A percentile compares a stretch with the other conserved stretches of the same genome.
phyloP scores from a whole-genome alignment of 345 rosid species.

The Firmiana major region DNA sequence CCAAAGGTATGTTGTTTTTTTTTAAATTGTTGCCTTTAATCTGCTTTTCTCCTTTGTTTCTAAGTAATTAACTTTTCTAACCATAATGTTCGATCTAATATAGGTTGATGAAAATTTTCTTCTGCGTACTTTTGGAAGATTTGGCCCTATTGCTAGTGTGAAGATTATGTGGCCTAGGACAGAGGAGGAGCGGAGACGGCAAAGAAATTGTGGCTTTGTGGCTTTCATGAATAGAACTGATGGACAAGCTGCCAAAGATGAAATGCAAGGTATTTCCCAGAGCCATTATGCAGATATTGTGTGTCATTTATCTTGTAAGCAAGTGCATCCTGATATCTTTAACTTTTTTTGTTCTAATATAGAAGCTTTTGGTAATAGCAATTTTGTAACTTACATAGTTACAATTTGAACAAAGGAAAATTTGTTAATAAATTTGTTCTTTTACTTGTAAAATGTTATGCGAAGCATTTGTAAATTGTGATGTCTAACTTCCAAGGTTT shows the following conservation, averaged over 20 bases:
- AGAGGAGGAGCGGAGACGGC: slow-evolving; percentile 89
- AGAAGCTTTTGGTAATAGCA: background rate
- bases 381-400: background rate
- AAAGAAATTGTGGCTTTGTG: slow-evolving; percentile 96
- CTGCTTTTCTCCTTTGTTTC: slow-evolving; percentile 2
- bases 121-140: slow-evolving; percentile 96
- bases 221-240: slow-evolving; percentile 97
- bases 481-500: background rate
- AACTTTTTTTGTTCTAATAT: background rate
- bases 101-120: slow-evolving; percentile 99
- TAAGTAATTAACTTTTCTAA: slow-evolving; percentile 3
- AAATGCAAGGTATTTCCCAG: slow-evolving; percentile 82
- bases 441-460: background rate
- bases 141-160: slow-evolving; percentile 99
- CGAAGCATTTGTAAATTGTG: background rate
- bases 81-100: slow-evolving; percentile 15
- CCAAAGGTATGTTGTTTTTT: slow-evolving; percentile 54
- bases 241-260: slow-evolving; percentile 99
- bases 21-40: background rate
- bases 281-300: background rate
- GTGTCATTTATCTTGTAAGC: background rate
- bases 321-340: background rate
- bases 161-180: slow-evolving; percentile 99
- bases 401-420: background rate
- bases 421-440: background rate